phyloP scores from a whole-genome alignment of 1,139 yeast species.

The Yarrowia galli region DNA sequence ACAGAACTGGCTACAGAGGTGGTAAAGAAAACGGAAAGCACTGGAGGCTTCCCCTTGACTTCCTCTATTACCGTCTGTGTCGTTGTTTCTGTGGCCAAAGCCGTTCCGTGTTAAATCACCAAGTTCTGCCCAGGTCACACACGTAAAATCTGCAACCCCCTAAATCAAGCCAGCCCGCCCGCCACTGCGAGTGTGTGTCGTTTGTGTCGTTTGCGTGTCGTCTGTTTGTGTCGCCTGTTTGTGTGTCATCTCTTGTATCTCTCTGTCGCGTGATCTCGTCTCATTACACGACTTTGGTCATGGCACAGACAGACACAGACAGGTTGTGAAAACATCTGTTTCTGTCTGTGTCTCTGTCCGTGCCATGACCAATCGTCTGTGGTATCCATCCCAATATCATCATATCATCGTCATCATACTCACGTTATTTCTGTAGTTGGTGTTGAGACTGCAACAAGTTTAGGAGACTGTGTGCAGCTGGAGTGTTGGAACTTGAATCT shows the following conservation, averaged over 20 bases:
- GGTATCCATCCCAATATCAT: background rate
- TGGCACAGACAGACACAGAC: too few species aligned
- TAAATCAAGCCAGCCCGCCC: background rate
- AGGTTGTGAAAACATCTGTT: too few species aligned
- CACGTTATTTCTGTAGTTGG: slow-evolving; percentile 12
- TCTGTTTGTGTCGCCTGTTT: background rate
- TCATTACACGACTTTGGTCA: too few species aligned
- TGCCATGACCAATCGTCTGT: background rate
- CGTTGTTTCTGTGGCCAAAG: too few species aligned
- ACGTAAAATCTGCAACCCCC: background rate
- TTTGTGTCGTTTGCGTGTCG: background rate
- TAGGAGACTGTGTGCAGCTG: slow-evolving; percentile 8
- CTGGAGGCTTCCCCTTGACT: too few species aligned
- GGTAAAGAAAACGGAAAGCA: too few species aligned
- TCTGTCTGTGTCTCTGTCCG: too few species aligned
- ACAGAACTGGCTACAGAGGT: too few species aligned
- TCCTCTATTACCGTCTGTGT: too few species aligned
- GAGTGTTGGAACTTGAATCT: background rate
- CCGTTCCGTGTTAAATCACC: background rate
- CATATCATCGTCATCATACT: background rate
- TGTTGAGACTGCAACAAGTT: slow-evolving; percentile 1
- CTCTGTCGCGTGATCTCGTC: background rate
- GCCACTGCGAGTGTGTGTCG: background rate
- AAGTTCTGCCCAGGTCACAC: background rate
- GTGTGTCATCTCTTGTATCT: background rate